phyloP scores from a whole-genome alignment of 768 basidiomycete genomes.

The Kwoniella heveanensis region DNA sequence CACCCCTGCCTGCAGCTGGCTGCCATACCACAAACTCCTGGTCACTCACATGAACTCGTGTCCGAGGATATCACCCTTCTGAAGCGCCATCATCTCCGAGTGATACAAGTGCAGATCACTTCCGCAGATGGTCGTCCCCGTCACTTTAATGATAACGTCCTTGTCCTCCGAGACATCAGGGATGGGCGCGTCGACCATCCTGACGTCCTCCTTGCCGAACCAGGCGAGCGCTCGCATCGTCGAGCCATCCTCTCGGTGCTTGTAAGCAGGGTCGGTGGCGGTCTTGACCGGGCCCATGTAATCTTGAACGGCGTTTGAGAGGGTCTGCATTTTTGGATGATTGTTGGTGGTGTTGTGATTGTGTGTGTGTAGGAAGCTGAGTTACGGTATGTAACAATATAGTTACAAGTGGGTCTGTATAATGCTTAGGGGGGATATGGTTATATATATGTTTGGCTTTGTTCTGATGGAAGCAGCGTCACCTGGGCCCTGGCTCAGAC shows the following conservation, averaged over 20 bases:
- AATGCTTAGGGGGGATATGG: too few relatives aligned
- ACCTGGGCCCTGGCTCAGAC: too few relatives aligned
- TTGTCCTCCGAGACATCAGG: constrained; percentile 68
- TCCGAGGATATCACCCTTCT: constrained; percentile 74
- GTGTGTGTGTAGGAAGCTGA: too few relatives aligned
- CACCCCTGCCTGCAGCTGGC: not conserved
- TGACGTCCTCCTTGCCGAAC: constrained; percentile 62
- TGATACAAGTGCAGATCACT: constrained; percentile 60
- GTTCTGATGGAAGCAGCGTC: too few relatives aligned
- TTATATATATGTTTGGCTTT: not conserved
- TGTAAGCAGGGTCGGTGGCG: constrained; percentile 42
- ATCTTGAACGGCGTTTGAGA: constrained; percentile 45
- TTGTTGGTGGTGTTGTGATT: not conserved
- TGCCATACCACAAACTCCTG: not conserved
- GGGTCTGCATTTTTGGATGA: constrained; percentile 35
- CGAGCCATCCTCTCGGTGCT: constrained; percentile 60
- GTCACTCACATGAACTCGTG: constrained; percentile 61
- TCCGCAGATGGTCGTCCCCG: constrained; percentile 74
- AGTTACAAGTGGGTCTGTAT: too few relatives aligned
- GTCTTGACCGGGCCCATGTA: constrained; percentile 42
- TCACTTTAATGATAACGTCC: constrained; percentile 74
- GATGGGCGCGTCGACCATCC: constrained; percentile 60
- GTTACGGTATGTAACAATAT: too few relatives aligned
- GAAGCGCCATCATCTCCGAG: constrained; percentile 68
- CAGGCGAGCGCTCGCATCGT: constrained; percentile 73